Evolutionary conservation across 108 stramenopile genomes (phyloP), one percentile per base, ranked within the genome.

Genomic region (Cylindrotheca fusiformis): DNA sequence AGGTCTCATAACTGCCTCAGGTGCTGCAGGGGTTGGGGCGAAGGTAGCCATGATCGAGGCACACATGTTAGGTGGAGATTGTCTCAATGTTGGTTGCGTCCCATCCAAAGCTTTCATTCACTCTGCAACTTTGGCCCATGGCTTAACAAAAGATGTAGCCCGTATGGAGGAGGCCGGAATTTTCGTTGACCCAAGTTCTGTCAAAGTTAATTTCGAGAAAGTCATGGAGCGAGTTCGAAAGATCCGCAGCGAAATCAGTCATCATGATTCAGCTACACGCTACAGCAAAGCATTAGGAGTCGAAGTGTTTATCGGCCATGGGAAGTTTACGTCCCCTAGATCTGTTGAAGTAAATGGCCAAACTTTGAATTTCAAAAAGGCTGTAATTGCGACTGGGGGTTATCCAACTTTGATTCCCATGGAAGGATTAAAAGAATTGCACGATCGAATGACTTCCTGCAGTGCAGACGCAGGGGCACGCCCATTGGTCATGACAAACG

Each of bases 71-170:
- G 95, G 95, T 45, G 95, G 95, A 20, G 95, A 96, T 71, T 86
- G 78, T 62, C 71, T 93, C n/a, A 93, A 93, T 69, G 80, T 88
- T 31, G 95, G 95, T 26, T 96, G 95, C 73, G 90, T 96, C n/a
- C 94, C 94, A 24, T 78, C 77, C 32, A 94, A 94, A 69, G 71
- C 92, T 17, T 77, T 96, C 24, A 81, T 96, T 53, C 77, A 75
- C 58, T 74, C 74, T n/a, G 89, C 94, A 17, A 79, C 79, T 21
- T 60, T 76, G 52, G 74, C 74, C 5, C 83, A 87, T 52, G 52
- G 64, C 21, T 51, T 91, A 3, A 65, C 65, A 48, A 67, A 75
- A 18, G 75, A 81, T 49, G 60, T 54, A 30, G 77, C 78, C 19
- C 63, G 64, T 33, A 33, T 83, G 54, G 75, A 63, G 22, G 79